Evolutionary conservation across 2,329 filamentous ascomycete genomes (phyloP).

Genomic region (Mariannaea elegans): DNA sequence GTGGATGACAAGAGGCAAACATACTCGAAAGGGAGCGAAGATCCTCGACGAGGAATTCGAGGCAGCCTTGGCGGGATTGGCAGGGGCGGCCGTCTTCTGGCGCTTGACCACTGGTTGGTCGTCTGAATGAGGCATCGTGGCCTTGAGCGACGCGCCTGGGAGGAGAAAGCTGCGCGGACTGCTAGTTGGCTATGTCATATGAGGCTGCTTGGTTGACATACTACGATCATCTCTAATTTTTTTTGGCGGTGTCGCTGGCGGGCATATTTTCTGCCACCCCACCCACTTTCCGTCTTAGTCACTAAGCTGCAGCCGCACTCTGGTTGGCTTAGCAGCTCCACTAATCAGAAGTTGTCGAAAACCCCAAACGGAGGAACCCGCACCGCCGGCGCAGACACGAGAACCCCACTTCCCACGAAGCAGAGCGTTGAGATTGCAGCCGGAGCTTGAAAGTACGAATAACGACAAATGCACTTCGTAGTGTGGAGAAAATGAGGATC

Average conservation of each 20-base stretch:
- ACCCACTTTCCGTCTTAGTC: conserved; percentile 14
- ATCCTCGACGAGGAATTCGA: conserved; percentile 75
- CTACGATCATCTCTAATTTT: conserved; percentile 37
- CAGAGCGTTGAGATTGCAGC: background rate
- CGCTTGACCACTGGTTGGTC: conserved; percentile 77
- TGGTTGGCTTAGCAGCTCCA: background rate
- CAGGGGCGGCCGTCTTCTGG: conserved; percentile 64
- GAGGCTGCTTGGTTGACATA: conserved; percentile 31
- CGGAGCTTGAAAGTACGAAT: background rate
- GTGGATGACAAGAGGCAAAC: conserved; percentile 42
- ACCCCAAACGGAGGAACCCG: too few species aligned
- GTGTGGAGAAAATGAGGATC: background rate
- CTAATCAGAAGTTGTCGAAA: too few species aligned
- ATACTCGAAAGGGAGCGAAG: conserved; percentile 92
- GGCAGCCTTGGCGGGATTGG: conserved; percentile 49
- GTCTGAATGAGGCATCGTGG: conserved; percentile 65
- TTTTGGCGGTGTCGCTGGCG: conserved; percentile 44
- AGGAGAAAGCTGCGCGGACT: conserved; percentile 11
- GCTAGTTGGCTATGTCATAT: conserved; percentile 28
- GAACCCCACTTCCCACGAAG: too few species aligned
- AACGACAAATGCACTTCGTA: background rate
- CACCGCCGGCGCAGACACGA: too few species aligned
- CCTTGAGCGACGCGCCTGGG: conserved; percentile 16
- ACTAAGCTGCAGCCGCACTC: background rate
- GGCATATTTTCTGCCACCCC: conserved; percentile 33